Base-by-base conservation (phyloP, 352 stramenopile species). In the Phytophthora agathidicida region DNA sequence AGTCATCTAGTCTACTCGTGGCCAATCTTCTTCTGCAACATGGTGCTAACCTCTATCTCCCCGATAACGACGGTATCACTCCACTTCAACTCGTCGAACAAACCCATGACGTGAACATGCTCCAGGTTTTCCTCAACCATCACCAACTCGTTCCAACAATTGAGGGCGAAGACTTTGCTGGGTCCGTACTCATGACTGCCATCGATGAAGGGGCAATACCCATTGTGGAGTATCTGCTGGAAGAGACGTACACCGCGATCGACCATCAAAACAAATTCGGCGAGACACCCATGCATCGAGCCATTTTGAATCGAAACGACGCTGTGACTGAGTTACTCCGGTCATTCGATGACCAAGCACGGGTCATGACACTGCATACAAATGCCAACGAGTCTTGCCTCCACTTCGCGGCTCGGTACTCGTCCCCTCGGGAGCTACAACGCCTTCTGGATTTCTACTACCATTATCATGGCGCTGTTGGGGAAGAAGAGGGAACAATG, bases 41-140 rank as follows among this genome's bases (percentile, higher is more conserved):
- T 14, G 42, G 61, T 14, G 54, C 61, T 3, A 24, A 42, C 11
- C 5, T 62, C 22, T 24, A 66, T n/a, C 30, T 65, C 9, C 22
- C 37, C 10, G 54, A 45, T 19, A 37, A 41, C 5, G 33, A 45
- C 5, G 48, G 55, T 5, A 43, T 51, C 13, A 59, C 61, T 5
- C 48, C 54, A 5, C 31, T 71, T 0, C 28, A 38, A 3, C 16
- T 59, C 5, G 39, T 59, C 11, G 30, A 64, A 55, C 35, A 9
- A 28, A 37, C 32, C n/a, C 31, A 56, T 8, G 30, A 65, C 26
- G 17, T 62, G 3, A 27, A 38, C 28, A 55, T 58, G 35, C 43
- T 71, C n/a, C 61, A 71, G 32, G 28, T 71, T 36, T 22, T 71
- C 5, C 37, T 71, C 0, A 71, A 66, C 37, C 61, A 66, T 8